Base-by-base conservation (phyloP, 805 yeast genomes). In the Wickerhamiella slavikovae region DNA sequence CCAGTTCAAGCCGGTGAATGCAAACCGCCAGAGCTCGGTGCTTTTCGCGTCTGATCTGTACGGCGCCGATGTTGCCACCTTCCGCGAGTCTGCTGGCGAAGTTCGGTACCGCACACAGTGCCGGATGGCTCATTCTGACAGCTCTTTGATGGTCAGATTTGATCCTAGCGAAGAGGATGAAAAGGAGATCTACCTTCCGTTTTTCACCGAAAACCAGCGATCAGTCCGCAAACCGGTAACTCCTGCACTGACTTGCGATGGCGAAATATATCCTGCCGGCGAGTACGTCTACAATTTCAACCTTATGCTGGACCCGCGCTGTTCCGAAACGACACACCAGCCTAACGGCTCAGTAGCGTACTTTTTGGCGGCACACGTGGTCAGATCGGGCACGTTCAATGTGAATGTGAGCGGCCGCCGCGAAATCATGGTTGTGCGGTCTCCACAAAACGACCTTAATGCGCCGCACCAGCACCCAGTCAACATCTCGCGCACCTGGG, bases 281-380 rank as follows among this genome's bases (percentile, higher is more conserved):
- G 89, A 75, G 42, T 80, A 79, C 43, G 64, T 78, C 21, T 80
- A 77, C 54, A 71, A 76, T 29, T 80, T 80, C 49, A 91, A 79
- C 46, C 75, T 77, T 37, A 69, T 82, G 3, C 58, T 80, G 9
- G 80, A 74, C 6, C 63, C 80, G 7, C 64, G 71, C n/a, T 58
- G 68, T 17, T 92, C 93, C 0, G 93, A 79, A 45, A 43, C 82
- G 0, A 62, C 71, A 2, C 45, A 48, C 22, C 78, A 74, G 2
- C 71, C 82, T 2, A 78, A 75, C 49, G 93, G 93, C 2, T 58
- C 64, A 12, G 82, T 76, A 3, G 47, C 47, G 28, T 79, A 79
- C 47, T 48, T 47, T 28, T 50, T 80, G 22, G 70, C 66, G 29
- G 76, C 78, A 0, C 52, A 54, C 11, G 50, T 79, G 17, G 71